These are phyloP conservation scores for Hemerocallis citrina DNA, from an alignment of 106 monocot genomes.

Conservation along the genomic window DNA sequence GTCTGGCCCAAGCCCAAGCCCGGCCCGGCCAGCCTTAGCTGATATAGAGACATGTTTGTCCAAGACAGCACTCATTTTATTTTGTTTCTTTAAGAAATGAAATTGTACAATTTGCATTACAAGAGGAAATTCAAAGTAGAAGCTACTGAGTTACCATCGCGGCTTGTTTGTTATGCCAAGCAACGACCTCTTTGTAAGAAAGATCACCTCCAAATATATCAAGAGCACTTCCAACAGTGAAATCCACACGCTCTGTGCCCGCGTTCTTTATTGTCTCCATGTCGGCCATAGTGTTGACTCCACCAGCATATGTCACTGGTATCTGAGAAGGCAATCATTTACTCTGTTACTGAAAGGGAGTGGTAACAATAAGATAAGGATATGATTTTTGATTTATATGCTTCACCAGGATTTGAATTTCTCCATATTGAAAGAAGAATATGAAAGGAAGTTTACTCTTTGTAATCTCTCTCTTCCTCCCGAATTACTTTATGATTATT, in stretches of 20 bases:
- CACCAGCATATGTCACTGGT: slow-evolving; percentile 88
- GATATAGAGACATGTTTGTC: too few relatives aligned
- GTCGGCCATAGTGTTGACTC: slow-evolving; percentile 69
- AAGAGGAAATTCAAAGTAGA: too few relatives aligned
- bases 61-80: too few relatives aligned
- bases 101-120: neutral
- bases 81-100: too few relatives aligned
- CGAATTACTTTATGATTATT: neutral
- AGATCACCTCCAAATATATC: slow-evolving; percentile 87
- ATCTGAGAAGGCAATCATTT: slow-evolving; percentile 34
- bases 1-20: too few relatives aligned
- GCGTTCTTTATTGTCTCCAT: slow-evolving; percentile 72
- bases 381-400: neutral
- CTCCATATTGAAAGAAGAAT: too few relatives aligned
- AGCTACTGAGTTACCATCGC: slow-evolving; percentile 9
- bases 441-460: too few relatives aligned
- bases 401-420: neutral
- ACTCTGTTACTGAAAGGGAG: neutral
- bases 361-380: neutral
- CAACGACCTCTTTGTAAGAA: slow-evolving; percentile 57
- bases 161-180: slow-evolving; percentile 68
- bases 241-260: slow-evolving; percentile 58
- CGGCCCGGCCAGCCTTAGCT: too few relatives aligned
- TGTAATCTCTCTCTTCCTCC: neutral
- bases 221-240: slow-evolving; percentile 84